phyloP scores from a whole-genome alignment of 176 grass and related monocot genomes.

The Leersia perrieri region DNA sequence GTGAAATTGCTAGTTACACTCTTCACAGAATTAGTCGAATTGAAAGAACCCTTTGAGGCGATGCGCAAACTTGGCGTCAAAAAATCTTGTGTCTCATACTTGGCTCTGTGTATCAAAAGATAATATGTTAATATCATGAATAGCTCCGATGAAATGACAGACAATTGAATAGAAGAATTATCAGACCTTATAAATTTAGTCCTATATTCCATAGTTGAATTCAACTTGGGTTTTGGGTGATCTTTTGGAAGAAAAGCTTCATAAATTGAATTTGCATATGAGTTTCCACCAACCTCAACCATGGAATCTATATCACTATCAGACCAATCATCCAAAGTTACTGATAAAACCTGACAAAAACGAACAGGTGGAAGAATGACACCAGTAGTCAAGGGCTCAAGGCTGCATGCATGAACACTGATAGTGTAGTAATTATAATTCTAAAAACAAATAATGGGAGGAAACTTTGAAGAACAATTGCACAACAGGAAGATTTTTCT shows the following conservation, averaged over 20 bases:
- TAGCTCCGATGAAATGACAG: constrained; percentile 15
- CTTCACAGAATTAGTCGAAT: constrained; percentile 66
- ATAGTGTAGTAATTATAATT: not conserved
- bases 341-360: constrained; percentile 73
- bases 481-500: not conserved
- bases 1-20: constrained; percentile 40
- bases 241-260: constrained; percentile 95
- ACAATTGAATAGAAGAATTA: constrained; percentile 12
- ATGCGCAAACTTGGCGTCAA: constrained; percentile 98
- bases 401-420: not conserved
- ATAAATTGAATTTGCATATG: constrained; percentile 99
- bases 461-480: not conserved
- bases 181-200: constrained; percentile 86
- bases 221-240: constrained; percentile 74
- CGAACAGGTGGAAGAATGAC: constrained; percentile 16
- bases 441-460: not conserved
- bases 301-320: constrained; percentile 90
- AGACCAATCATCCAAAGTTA: constrained; percentile 94
- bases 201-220: constrained; percentile 75
- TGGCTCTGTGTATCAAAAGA: constrained; percentile 57
- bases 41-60: constrained; percentile 69
- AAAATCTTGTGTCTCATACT: constrained; percentile 97
- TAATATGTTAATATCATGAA: constrained; percentile 21
- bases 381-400: not conserved
- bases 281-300: constrained; percentile 96